Evolutionary conservation across 257 asterid species (phyloP).

Genomic region (Scutellaria barbata): DNA sequence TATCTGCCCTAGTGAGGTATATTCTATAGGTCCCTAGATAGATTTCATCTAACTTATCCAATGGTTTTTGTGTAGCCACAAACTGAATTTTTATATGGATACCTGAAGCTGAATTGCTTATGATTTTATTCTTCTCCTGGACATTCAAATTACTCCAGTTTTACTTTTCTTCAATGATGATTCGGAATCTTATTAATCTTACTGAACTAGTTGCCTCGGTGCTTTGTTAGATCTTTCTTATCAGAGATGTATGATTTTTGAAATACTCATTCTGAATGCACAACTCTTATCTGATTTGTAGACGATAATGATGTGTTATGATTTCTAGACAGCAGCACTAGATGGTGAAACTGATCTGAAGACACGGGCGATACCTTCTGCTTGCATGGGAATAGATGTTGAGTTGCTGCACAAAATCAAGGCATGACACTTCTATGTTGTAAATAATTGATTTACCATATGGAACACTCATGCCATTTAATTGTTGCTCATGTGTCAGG

Average conservation of each 20-base stretch:
- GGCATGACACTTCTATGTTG: slow-evolving; percentile 50
- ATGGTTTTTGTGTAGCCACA: slow-evolving; percentile 28
- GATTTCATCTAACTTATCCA: slow-evolving; percentile 3
- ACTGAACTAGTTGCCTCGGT: neutral
- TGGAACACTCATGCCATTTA: slow-evolving; percentile 27
- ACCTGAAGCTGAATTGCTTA: slow-evolving; percentile 19
- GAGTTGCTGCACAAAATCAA: slow-evolving; percentile 91
- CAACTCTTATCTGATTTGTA: slow-evolving; percentile 22
- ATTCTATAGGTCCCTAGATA: slow-evolving; percentile 9
- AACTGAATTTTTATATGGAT: slow-evolving; percentile 1
- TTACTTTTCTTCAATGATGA: neutral
- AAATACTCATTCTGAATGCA: neutral
- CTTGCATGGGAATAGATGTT: slow-evolving; percentile 94
- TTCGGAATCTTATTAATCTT: neutral
- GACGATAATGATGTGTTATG: slow-evolving; percentile 27
- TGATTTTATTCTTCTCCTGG: slow-evolving; percentile 22
- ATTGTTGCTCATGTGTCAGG: slow-evolving; percentile 56
- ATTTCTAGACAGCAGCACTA: slow-evolving; percentile 85
- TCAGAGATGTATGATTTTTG: slow-evolving; percentile 20
- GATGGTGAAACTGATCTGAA: slow-evolving; percentile 99
- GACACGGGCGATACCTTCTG: slow-evolving; percentile 88
- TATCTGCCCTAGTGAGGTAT: slow-evolving; percentile 13
- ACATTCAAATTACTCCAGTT: neutral
- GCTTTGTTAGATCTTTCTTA: slow-evolving; percentile 15
- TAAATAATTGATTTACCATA: slow-evolving; percentile 17